These are phyloP conservation scores for Pseudogymnoascus sp. DNA, from an alignment of 2,329 filamentous ascomycete species.

Conservation along the genomic window DNA sequence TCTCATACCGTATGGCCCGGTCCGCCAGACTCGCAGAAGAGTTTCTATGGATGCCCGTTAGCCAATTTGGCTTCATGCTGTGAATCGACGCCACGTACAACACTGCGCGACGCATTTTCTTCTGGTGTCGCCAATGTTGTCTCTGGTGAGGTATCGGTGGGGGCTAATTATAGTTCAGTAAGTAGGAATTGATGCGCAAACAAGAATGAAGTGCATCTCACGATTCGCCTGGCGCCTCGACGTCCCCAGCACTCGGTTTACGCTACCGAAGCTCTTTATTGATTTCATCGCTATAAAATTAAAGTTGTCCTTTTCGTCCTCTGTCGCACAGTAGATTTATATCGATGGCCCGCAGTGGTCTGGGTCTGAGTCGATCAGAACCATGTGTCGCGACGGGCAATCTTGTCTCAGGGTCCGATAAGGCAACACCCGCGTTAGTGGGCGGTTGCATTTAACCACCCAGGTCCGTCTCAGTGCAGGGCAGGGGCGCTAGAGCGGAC, in stretches of 20 bases:
- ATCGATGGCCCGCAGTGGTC: background rate
- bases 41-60: conserved; percentile 44
- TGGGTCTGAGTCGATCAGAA: background rate
- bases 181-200: conserved; percentile 15
- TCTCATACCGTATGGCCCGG: conserved; percentile 45
- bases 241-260: conserved; percentile 29
- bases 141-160: conserved; percentile 16
- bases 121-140: conserved; percentile 53
- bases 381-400: background rate
- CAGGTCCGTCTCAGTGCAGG: background rate
- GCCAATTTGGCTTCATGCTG: conserved; percentile 6
- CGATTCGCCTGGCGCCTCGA: conserved; percentile 23
- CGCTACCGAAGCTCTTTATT: conserved; percentile 27
- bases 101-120: conserved; percentile 54
- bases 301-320: background rate
- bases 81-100: conserved; percentile 43
- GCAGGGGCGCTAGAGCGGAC: background rate
- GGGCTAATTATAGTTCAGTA: background rate
- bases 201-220: background rate
- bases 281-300: conserved; percentile 24
- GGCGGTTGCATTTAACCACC: background rate
- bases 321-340: conserved; percentile 3
- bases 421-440: background rate
- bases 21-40: conserved; percentile 71
- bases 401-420: conserved; percentile 9